Percentiles rank a stretch among this genome's conserved stretches.
Evolutionary conservation across 257 asterid genomes (phyloP).

Genomic region (Forsythia suspensa): DNA sequence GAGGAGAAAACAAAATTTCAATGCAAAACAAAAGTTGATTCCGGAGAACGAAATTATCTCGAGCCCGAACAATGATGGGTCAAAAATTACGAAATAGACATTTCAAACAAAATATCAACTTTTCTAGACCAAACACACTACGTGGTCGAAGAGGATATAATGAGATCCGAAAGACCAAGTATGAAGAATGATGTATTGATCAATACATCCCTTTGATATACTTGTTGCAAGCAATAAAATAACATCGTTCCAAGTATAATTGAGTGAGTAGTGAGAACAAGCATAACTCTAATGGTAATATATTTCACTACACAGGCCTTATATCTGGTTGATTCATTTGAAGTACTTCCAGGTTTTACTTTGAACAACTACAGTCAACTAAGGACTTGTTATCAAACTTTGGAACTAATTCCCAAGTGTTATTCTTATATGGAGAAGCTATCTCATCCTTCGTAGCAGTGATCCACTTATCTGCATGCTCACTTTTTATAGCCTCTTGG

Average conservation of each 20-base stretch:
- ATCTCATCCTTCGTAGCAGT: too few relatives aligned
- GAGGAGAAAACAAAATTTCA: not conserved
- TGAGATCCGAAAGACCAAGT: constrained; percentile 4
- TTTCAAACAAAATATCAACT: not conserved
- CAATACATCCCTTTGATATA: not conserved
- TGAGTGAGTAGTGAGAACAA: too few relatives aligned
- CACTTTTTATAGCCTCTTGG: too few relatives aligned
- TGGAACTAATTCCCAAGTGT: too few relatives aligned
- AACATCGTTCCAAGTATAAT: not conserved
- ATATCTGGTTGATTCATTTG: too few relatives aligned
- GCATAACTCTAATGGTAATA: too few relatives aligned
- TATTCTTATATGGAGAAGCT: too few relatives aligned
- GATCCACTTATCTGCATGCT: too few relatives aligned
- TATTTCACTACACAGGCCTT: too few relatives aligned
- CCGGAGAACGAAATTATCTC: not conserved
- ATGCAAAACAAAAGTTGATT: not conserved
- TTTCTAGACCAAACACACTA: not conserved
- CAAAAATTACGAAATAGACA: not conserved
- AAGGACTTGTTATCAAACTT: too few relatives aligned
- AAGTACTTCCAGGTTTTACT: too few relatives aligned
- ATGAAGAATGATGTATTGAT: not conserved
- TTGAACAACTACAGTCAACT: too few relatives aligned
- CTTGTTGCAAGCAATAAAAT: not conserved
- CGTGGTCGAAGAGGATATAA: not conserved
- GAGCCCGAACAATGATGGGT: not conserved